Percentiles rank a stretch among this genome's conserved stretches.
Conservation (phyloP, 305 asterid genomes). For the Euphrasia arctica region DNA sequence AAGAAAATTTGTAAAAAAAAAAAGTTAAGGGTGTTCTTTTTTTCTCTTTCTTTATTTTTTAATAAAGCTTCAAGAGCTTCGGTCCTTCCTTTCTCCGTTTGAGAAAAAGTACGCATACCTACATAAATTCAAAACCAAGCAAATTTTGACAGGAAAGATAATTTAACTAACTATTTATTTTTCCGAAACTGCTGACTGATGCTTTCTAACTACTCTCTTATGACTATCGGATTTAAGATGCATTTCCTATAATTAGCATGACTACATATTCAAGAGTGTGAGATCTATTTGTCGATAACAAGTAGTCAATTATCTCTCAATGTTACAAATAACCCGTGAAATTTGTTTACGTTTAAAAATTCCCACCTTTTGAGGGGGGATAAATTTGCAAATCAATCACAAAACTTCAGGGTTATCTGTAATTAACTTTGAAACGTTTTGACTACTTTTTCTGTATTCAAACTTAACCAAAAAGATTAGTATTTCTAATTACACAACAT, state of each 20-base stretch:
- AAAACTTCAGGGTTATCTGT: too few relatives aligned
- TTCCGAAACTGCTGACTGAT: too few relatives aligned
- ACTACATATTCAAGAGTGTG: not conserved
- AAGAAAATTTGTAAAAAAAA: not conserved
- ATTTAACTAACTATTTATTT: too few relatives aligned
- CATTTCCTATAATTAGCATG: constrained; percentile 5
- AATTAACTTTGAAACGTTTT: not conserved
- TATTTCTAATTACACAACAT: not conserved
- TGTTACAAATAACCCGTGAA: not conserved
- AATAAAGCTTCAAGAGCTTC: not conserved
- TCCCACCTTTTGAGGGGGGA: constrained; percentile 1
- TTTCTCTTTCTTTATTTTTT: not conserved
- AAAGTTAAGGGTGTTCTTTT: not conserved
- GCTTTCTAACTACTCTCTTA: too few relatives aligned
- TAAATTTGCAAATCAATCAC: not conserved
- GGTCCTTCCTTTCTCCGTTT: not conserved
- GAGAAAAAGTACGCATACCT: not conserved
- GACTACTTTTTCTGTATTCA: not conserved
- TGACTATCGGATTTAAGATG: too few relatives aligned
- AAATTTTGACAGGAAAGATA: too few relatives aligned
- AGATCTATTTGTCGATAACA: too few relatives aligned
- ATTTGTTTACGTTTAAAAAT: not conserved
- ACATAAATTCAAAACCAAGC: not conserved
- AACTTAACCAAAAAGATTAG: not conserved
- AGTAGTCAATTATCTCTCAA: not conserved